Conservation (phyloP, 73 alveolate genomes). For the Stentor coeruleus region DNA sequence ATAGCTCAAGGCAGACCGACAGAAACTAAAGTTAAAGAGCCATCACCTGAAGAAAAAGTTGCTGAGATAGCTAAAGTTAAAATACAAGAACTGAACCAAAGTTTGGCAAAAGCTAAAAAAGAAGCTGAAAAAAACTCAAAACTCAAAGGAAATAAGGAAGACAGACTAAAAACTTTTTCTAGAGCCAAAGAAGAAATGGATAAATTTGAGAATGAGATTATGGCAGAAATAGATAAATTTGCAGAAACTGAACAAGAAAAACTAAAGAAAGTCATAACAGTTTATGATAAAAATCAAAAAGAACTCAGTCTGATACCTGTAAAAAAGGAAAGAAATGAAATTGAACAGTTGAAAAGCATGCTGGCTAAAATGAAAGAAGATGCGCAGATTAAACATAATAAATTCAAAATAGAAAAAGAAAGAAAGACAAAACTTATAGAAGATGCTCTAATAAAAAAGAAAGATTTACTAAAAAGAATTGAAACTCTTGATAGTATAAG, state of each 20-base stretch:
- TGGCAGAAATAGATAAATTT: slow-evolving; percentile 3
- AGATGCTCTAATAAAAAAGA: neutral
- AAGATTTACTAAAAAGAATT: neutral
- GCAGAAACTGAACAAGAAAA: slow-evolving; percentile 5
- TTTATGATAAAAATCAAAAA: slow-evolving; percentile 25
- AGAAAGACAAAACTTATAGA: neutral
- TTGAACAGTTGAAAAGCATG: neutral
- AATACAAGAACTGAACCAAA: slow-evolving; percentile 2
- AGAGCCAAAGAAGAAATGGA: slow-evolving; percentile 31
- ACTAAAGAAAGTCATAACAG: slow-evolving; percentile 10
- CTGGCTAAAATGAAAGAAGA: slow-evolving; percentile 18
- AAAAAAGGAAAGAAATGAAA: slow-evolving; percentile 25
- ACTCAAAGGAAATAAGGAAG: neutral
- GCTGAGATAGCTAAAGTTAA: neutral
- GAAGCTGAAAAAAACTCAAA: neutral
- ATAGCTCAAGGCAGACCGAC: neutral
- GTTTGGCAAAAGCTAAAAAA: neutral
- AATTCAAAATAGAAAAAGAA: neutral
- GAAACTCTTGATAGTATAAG: neutral
- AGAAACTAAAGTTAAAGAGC: neutral
- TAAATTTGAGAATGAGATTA: slow-evolving; percentile 27
- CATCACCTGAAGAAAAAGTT: neutral
- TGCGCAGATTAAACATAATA: neutral
- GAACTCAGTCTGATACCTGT: neutral
- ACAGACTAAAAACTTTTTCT: neutral